Base-by-base conservation (phyloP, 2,329 filamentous ascomycete species). In the Trichoderma sp. region DNA sequence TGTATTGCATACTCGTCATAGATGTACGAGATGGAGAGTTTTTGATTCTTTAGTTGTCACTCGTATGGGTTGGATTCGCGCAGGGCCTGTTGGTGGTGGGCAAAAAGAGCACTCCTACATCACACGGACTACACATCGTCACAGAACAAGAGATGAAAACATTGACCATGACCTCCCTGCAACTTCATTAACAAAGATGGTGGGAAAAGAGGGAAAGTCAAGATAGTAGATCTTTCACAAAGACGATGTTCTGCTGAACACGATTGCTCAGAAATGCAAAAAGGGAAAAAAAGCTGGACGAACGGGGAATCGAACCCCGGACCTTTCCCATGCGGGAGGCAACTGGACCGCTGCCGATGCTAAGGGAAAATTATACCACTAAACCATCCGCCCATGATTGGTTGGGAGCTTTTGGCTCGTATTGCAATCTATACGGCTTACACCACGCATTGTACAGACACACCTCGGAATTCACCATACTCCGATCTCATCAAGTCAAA, bases 231-330 rank as follows among this genome's bases (percentile, higher is more conserved):
- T 24, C 21, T 24, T 24, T 24, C 21, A 24, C 21, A 24, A 24
- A 24, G 21, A 24, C 21, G 21, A 24, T 24, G 21, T 24, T 24
- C 21, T 24, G 21, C 21, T 24, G 21, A 24, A 24, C 21, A 24
- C 21, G 21, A 24, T 34, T 34, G 30, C 30, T 34, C 7, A 15
- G 54, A 19, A 43, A 60, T 1, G 41, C 39, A 62, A 65, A 65
- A 60, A 39, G 34, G 21, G 21, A 39, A 55, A 55, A 62, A 15
- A 43, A 56, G n/a, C 47, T 67, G 66, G 63, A 67, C 66, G 63
- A 65, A 67, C 66, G 55, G 66, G 66, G 66, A 67, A 67, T 67
- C 63, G 66, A 67, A 67, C 66, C 66, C 66, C 55, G 66, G 66
- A 67, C 66, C 66, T 65, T 61, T 67, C 66, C 66, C 66, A 67